These are phyloP conservation scores for Pilaira anomala DNA, from an alignment of 192 early-diverging fungal species.

Conservation along the genomic window DNA sequence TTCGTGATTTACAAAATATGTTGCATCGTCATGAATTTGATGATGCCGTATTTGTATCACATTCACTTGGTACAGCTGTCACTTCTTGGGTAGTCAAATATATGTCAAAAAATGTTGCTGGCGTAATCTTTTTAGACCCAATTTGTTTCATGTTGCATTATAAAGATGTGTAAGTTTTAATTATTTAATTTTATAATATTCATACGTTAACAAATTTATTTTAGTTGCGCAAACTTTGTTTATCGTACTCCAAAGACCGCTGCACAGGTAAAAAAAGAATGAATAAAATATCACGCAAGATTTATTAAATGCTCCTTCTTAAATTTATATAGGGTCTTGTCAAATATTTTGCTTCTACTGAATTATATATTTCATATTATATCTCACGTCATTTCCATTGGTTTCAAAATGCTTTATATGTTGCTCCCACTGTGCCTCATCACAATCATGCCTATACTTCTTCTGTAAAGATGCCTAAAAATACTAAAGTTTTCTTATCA, in stretches of 20 bases:
- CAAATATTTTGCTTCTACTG: slow-evolving; percentile 57
- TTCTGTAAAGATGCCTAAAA: slow-evolving; percentile 19
- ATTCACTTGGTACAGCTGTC: slow-evolving; percentile 64
- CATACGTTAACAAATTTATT: neutral
- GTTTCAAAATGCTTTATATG: slow-evolving; percentile 42
- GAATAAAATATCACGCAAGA: neutral
- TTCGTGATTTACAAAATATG: slow-evolving; percentile 54
- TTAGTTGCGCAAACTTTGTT: slow-evolving; percentile 56
- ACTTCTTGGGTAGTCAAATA: slow-evolving; percentile 59
- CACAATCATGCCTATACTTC: neutral
- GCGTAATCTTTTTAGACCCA: slow-evolving; percentile 62
- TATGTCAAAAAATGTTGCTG: slow-evolving; percentile 44
- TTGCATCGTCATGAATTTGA: slow-evolving; percentile 47
- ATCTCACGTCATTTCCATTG: slow-evolving; percentile 55
- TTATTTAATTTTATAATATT: neutral
- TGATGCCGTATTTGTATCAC: slow-evolving; percentile 62
- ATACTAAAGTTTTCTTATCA: slow-evolving; percentile 42
- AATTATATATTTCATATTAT: slow-evolving; percentile 60
- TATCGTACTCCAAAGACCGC: slow-evolving; percentile 45
- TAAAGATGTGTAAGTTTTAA: slow-evolving; percentile 41
- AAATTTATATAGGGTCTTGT: slow-evolving; percentile 40
- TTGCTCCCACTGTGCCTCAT: slow-evolving; percentile 13
- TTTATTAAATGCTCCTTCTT: neutral
- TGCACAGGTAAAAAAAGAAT: slow-evolving; percentile 32
- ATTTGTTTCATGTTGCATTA: slow-evolving; percentile 65